Conservation (phyloP, 176 grass and related monocot species). For the Thinopyrum elongatum region DNA sequence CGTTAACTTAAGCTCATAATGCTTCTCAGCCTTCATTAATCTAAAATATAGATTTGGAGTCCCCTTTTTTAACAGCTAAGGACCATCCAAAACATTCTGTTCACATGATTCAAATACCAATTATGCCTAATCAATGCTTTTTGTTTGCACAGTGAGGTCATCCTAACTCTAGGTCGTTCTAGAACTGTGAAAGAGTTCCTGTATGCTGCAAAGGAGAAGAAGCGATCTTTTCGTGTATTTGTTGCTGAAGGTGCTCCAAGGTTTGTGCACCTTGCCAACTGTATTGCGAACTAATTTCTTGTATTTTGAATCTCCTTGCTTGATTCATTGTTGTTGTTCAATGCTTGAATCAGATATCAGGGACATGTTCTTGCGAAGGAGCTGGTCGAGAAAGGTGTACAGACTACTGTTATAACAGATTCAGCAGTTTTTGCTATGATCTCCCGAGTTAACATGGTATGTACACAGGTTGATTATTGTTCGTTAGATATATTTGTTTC, state of each 20-base stretch:
- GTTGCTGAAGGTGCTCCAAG: constrained; percentile 96
- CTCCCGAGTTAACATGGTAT: constrained; percentile 99
- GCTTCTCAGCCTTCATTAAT: not conserved
- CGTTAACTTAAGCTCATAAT: not conserved
- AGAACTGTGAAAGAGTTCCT: constrained; percentile 97
- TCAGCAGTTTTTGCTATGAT: constrained; percentile 99
- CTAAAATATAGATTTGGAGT: not conserved
- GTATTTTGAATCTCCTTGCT: not conserved
- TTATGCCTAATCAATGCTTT: constrained; percentile 17
- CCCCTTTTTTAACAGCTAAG: not conserved
- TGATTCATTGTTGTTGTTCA: not conserved
- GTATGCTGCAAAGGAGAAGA: constrained; percentile 92
- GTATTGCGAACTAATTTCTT: not conserved
- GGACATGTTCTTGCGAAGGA: constrained; percentile 98
- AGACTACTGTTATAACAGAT: constrained; percentile 92
- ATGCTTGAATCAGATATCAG: constrained; percentile 65
- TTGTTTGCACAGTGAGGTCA: constrained; percentile 81
- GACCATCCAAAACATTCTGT: not conserved
- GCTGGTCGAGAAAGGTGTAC: constrained; percentile 76
- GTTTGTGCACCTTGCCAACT: constrained; percentile 43
- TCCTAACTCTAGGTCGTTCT: constrained; percentile 91
- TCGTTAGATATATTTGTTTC: constrained; percentile 20
- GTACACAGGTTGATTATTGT: not conserved
- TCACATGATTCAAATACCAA: constrained; percentile 3
- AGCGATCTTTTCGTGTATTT: constrained; percentile 93